Conservation (phyloP, 73 alveolate genomes). For the Effrenium voratum region DNA sequence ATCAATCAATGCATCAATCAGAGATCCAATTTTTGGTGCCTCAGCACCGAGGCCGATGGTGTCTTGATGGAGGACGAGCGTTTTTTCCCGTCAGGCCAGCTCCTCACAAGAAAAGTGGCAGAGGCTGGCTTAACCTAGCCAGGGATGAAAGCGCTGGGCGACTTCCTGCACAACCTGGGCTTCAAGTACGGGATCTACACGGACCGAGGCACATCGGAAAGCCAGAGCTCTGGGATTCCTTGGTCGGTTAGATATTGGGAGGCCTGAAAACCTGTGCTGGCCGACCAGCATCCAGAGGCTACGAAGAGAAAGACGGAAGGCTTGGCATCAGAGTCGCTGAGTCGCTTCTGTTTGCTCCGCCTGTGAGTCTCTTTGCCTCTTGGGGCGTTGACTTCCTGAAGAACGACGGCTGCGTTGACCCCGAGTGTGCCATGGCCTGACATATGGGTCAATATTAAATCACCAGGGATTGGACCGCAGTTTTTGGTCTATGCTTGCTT, state of each 20-base stretch:
- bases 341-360: background rate
- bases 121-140: background rate
- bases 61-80: slow-evolving; percentile 95
- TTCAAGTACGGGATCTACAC: slow-evolving; percentile 97
- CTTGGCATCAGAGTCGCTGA: background rate
- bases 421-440: slow-evolving; percentile 56
- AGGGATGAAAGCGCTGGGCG: slow-evolving; percentile 98
- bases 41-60: slow-evolving; percentile 95
- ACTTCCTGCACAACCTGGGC: slow-evolving; percentile 96
- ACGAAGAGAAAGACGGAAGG: slow-evolving; percentile 97
- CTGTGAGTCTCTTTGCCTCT: slow-evolving; percentile 95
- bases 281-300: slow-evolving; percentile 97
- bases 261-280: slow-evolving; percentile 97
- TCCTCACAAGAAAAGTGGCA: background rate
- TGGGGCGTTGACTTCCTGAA: slow-evolving; percentile 98
- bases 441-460: too few relatives aligned
- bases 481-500: too few relatives aligned
- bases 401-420: slow-evolving; percentile 97
- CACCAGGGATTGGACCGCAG: too few relatives aligned
- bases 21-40: too few relatives aligned
- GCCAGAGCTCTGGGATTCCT: background rate
- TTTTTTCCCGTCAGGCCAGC: slow-evolving; percentile 95
- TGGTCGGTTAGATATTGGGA: background rate
- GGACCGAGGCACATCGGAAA: slow-evolving; percentile 94
- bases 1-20: too few relatives aligned